A percentile compares a stretch with the other conserved stretches of the same genome.
Conservation (phyloP, 2,329 filamentous ascomycete species). For the Colletotrichum destructivum region DNA sequence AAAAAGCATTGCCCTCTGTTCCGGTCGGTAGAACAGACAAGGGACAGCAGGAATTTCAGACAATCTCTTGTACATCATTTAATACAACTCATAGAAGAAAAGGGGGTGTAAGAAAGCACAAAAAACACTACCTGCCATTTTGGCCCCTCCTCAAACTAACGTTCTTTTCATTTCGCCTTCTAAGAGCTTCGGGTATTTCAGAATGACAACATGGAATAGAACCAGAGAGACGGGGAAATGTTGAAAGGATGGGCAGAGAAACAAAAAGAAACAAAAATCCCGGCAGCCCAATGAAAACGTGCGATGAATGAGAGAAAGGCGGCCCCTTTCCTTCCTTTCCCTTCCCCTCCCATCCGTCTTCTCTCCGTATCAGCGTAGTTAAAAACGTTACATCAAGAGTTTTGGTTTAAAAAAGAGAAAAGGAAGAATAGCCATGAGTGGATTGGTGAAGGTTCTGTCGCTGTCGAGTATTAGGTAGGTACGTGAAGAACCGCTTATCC, state of each 20-base stretch:
- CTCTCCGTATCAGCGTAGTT: slow-evolving; percentile 26
- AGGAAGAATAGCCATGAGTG: slow-evolving; percentile 22
- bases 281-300: slow-evolving; percentile 17
- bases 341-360: slow-evolving; percentile 2
- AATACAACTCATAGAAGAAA: slow-evolving; percentile 35
- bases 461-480: slow-evolving; percentile 2
- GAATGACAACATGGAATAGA: slow-evolving; percentile 39
- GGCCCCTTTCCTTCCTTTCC: slow-evolving; percentile 5
- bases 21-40: neutral
- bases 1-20: neutral
- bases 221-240: slow-evolving; percentile 16
- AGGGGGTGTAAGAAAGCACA: slow-evolving; percentile 7
- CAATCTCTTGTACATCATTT: slow-evolving; percentile 40
- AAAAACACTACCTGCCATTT: slow-evolving; percentile 19
- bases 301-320: slow-evolving; percentile 16
- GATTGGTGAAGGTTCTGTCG: slow-evolving; percentile 1
- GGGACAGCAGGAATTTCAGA: slow-evolving; percentile 12
- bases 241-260: neutral
- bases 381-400: slow-evolving; percentile 32
- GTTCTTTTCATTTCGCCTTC: slow-evolving; percentile 39
- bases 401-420: slow-evolving; percentile 3
- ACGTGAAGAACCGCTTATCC: neutral
- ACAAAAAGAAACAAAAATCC: neutral
- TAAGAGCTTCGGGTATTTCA: slow-evolving; percentile 44
- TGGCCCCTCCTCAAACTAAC: slow-evolving; percentile 28